Evolutionary conservation across 805 yeast species (phyloP), one percentile per base, ranked within the genome.

Genomic region (Brettanomyces anomalus): DNA sequence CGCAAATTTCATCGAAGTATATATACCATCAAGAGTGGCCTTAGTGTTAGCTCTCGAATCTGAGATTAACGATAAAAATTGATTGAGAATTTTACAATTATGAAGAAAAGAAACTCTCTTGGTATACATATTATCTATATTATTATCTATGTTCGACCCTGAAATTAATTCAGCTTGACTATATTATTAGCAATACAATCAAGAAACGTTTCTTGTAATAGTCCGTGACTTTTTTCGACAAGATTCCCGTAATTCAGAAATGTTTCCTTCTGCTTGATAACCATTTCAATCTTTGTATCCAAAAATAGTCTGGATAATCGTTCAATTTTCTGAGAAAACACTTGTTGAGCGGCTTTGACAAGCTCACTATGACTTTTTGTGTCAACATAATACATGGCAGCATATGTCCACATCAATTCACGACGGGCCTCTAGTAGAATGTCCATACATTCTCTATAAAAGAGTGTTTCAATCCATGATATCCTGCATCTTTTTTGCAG

Each of bases 401-500:
- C 88, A 62, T 85, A 89, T 0, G 96, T 78, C 97, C 97, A 93
- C 66, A 87, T 85, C 41, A 93, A 67, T 1, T 86, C 76, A 36
- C 78, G 76, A 45, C 97, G 69, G 6, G 95, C 85, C 44, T 71
- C 72, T 26, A 79, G 67, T 43, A 90, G 62, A 2, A 74, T 72
- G 38, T 72, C 70, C 34, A 85, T 79, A 33, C 90, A 78, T 42
- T 85, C 90, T 8, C 81, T 74, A 40, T 89, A 70, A 55, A 84
- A 90, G 53, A 85, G 93, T 1, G 87, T 82, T 54, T 89, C 96
- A 41, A 81, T 83, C 95, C 95, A 87, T 2, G 94, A 80, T 37
- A 76, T 72, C 2, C 79, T 78, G 19, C 71, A 69, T 11, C 67
- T 67, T 45, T 78, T 77, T 66, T 88, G 95, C 43, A 85, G 66